phyloP scores from a whole-genome alignment of 441 rosid genomes.

The Viola pubescens region DNA sequence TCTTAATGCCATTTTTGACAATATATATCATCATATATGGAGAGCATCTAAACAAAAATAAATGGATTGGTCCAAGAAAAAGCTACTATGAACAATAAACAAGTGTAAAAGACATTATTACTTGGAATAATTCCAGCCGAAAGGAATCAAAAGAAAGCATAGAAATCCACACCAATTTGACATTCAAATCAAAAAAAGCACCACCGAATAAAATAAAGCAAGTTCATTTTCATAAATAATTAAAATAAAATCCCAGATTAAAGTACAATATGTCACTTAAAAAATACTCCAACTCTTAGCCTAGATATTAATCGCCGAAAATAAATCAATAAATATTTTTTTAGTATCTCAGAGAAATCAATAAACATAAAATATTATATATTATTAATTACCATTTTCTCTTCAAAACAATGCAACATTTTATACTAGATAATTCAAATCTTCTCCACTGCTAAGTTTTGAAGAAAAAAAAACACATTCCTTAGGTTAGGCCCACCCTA shows the following conservation, averaged over 20 bases:
- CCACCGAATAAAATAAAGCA: slow-evolving; percentile 22
- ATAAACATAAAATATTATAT: no score
- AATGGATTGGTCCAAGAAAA: background rate
- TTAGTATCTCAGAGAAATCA: no score
- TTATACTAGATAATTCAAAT: background rate
- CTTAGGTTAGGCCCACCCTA: slow-evolving; percentile 15
- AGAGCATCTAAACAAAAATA: slow-evolving; percentile 3
- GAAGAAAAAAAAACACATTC: background rate
- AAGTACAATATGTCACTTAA: no score
- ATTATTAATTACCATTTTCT: no score
- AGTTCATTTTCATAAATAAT: no score
- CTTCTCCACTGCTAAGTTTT: slow-evolving; percentile 1
- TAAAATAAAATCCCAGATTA: no score
- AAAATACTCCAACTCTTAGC: no score
- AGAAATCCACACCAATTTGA: slow-evolving; percentile 21
- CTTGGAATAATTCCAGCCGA: slow-evolving; percentile 10
- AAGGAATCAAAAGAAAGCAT: slow-evolving; percentile 17
- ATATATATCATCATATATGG: background rate
- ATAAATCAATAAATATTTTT: no score
- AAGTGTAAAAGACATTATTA: background rate
- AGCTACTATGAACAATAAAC: background rate
- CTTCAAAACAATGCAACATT: no score
- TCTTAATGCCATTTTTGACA: no score
- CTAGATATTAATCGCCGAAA: no score
- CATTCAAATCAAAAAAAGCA: slow-evolving; percentile 7